Evolutionary conservation across 1,139 yeast species (phyloP).

Genomic region (Kodamaea alishanica): DNA sequence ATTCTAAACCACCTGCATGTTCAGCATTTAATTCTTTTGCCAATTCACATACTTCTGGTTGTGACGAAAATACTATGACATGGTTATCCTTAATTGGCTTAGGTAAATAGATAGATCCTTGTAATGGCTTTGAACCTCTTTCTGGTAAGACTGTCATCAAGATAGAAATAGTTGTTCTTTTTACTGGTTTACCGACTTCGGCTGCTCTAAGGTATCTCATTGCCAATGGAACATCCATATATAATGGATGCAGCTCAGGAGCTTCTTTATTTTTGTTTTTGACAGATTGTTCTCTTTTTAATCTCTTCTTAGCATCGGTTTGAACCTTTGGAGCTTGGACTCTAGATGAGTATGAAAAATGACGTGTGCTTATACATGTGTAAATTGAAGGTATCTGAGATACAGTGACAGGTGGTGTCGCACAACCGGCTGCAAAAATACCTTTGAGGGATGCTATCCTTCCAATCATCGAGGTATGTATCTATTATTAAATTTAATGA

Average conservation of each 20-base stretch:
- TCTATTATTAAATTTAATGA: not conserved
- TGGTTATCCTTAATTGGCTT: conserved; percentile 63
- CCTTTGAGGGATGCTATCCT: not conserved
- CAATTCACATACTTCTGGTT: conserved; percentile 47
- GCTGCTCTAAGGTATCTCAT: conserved; percentile 79
- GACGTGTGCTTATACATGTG: conserved; percentile 4
- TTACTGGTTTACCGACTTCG: conserved; percentile 78
- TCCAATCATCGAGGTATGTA: not conserved
- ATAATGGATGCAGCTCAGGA: conserved; percentile 54
- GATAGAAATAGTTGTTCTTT: conserved; percentile 65
- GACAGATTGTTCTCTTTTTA: conserved; percentile 31
- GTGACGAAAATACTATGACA: conserved; percentile 65
- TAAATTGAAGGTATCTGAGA: not conserved
- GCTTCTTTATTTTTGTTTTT: conserved; percentile 43
- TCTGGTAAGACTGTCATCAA: conserved; percentile 70
- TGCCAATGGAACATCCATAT: conserved; percentile 71
- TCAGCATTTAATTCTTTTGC: conserved; percentile 59
- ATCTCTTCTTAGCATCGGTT: conserved; percentile 20
- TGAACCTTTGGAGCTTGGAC: conserved; percentile 10
- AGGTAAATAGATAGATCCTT: conserved; percentile 76
- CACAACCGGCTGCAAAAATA: no score
- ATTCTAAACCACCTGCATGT: conserved; percentile 67
- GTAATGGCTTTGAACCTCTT: conserved; percentile 71
- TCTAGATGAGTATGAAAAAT: conserved; percentile 10
- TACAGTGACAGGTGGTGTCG: no score